Percentiles rank a stretch among this genome's conserved stretches.
Conservation (phyloP, 2,329 filamentous ascomycete genomes). For the Fusarium robinianum region DNA sequence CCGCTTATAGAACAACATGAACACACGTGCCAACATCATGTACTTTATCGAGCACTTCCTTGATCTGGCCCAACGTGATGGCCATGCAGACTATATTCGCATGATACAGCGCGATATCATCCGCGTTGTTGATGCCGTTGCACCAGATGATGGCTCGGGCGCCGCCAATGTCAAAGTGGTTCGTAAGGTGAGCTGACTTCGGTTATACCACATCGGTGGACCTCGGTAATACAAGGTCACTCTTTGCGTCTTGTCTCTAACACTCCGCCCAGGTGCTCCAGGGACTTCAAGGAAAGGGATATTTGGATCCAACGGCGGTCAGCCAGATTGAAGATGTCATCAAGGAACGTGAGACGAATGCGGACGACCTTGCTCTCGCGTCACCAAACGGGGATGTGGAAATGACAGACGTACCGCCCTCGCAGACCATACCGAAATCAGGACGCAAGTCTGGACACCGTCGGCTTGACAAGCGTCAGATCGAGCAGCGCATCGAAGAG, state of each 20-base stretch:
- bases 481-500: constrained; percentile 96
- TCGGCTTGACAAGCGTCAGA: constrained; percentile 78
- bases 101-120: constrained; percentile 97
- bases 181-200: constrained; percentile 64
- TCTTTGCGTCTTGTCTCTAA: constrained; percentile 20
- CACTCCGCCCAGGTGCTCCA: constrained; percentile 61
- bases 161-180: constrained; percentile 94
- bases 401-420: constrained; percentile 48
- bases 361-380: constrained; percentile 58
- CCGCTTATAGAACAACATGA: constrained; percentile 80
- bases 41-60: constrained; percentile 97
- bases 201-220: neutral
- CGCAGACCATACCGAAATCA: constrained; percentile 47
- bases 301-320: constrained; percentile 76
- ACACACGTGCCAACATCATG: constrained; percentile 97
- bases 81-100: constrained; percentile 78
- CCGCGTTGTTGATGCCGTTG: constrained; percentile 88
- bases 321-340: constrained; percentile 81
- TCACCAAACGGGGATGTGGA: constrained; percentile 54
- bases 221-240: neutral
- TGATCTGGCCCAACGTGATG: constrained; percentile 78
- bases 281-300: constrained; percentile 69
- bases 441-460: constrained; percentile 42
- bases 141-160: constrained; percentile 82
- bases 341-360: constrained; percentile 73